Evolutionary conservation across 2,329 filamentous ascomycete species (phyloP), one percentile per base, ranked within the genome.

Genomic region (Paraphoma sp.): DNA sequence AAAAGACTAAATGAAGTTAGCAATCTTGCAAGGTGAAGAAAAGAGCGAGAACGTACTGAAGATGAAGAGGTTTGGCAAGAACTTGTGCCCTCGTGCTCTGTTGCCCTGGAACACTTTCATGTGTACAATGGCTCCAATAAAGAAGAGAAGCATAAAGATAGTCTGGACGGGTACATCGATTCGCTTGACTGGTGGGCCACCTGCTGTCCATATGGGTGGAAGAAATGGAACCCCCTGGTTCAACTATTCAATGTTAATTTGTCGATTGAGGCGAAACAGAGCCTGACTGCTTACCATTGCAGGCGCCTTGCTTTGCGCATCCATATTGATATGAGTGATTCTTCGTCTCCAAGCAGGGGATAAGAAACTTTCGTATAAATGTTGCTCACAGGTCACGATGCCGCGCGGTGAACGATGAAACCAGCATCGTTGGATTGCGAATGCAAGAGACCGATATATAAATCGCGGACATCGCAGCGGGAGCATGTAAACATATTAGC

Each of bases 21-120:
- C 10, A 31, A 9, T n/a, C 8, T n/a, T 16, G 8, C 8, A 16
- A n/a, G n/a, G 8, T n/a, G 8, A 42, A n/a, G 14, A 10, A 10
- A n/a, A n/a, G 40, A 14, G n/a, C 10, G 40, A 8, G 40, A 30
- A 10, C 71, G 12, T 59, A 77, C 76, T 70, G 46, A 81, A 80
- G 2, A 81, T 64, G 53, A 78, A 64, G 12, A 65, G 57, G 33
- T 70, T 77, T 51, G 79, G 65, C 7, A 80, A 41, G 51, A 82
- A 82, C 23, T 78, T 79, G 60, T 81, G 78, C 1, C 70, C 71
- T 49, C 68, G 63, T 31, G 65, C 60, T 51, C 54, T 67, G 59
- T 82, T 81, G 30, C 64, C 57, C 58, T 74, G 72, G 54, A 80
- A 77, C 31, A 79, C 77, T 3, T 69, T 72, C 75, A 81, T 79